Conservation (phyloP, 805 yeast genomes). For the Saccharomyces cerevisiae region DNA sequence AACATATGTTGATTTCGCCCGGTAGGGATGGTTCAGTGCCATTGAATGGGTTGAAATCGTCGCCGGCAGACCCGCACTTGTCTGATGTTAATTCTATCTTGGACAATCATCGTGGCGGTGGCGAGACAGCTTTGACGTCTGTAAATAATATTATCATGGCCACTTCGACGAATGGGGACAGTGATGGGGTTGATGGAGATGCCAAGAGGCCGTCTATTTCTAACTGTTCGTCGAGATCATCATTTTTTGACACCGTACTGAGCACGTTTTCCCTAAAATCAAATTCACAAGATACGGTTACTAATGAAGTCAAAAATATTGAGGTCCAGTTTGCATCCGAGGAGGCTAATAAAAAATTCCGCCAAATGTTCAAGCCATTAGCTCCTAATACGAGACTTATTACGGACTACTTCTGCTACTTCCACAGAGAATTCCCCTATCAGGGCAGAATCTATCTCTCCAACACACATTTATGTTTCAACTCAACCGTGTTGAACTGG, state of each 20-base stretch:
- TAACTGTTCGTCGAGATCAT: slow-evolving; percentile 2
- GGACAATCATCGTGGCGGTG: slow-evolving; percentile 8
- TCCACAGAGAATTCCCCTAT: slow-evolving; percentile 73
- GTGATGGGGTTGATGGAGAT: neutral
- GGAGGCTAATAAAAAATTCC: slow-evolving; percentile 65
- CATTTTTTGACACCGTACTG: slow-evolving; percentile 20
- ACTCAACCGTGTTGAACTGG: slow-evolving; percentile 79
- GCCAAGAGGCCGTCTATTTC: neutral
- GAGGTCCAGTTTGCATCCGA: slow-evolving; percentile 53
- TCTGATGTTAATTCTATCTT: slow-evolving; percentile 20
- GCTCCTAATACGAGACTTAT: slow-evolving; percentile 64
- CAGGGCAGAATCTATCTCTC: slow-evolving; percentile 85
- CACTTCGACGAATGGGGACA: neutral
- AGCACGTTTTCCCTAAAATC: slow-evolving; percentile 14
- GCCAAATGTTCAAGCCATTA: slow-evolving; percentile 57
- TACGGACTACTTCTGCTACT: slow-evolving; percentile 82
- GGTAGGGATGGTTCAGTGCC: slow-evolving; percentile 7
- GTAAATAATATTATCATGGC: slow-evolving; percentile 13
- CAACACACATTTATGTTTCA: slow-evolving; percentile 72
- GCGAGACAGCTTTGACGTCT: slow-evolving; percentile 13
- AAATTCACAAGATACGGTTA: neutral
- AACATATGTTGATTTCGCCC: neutral
- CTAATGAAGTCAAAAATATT: slow-evolving; percentile 31
- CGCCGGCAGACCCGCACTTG: slow-evolving; percentile 26
- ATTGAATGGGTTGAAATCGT: slow-evolving; percentile 15